Percentiles rank a stretch among this genome's conserved stretches.
These are phyloP conservation scores for Pilasporangium apinafurcum DNA, from an alignment of 352 stramenopile genomes.

Conservation along the genomic window DNA sequence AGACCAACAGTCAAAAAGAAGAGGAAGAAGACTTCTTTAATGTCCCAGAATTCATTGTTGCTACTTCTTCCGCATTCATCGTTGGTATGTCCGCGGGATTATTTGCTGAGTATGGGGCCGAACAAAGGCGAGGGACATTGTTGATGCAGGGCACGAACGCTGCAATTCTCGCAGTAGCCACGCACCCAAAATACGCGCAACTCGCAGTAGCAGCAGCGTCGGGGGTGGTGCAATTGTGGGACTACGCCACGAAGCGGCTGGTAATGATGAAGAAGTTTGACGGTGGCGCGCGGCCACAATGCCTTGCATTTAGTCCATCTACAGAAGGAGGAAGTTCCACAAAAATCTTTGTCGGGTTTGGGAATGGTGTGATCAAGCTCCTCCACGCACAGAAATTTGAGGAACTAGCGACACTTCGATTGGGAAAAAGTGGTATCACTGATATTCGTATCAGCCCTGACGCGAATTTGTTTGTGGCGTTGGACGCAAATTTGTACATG, in stretches of 20 bases:
- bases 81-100: conserved; percentile 70
- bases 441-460: conserved; percentile 73
- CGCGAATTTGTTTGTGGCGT: conserved; percentile 63
- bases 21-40: conserved; percentile 47
- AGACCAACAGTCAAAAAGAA: conserved; percentile 6
- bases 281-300: conserved; percentile 60
- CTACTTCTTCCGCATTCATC: conserved; percentile 82
- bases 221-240: conserved; percentile 88
- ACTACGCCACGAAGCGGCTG: conserved; percentile 79
- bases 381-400: conserved; percentile 70
- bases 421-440: conserved; percentile 69
- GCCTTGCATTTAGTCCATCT: conserved; percentile 73
- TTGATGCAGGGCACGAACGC: conserved; percentile 89
- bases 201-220: conserved; percentile 80
- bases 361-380: conserved; percentile 81
- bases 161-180: conserved; percentile 72
- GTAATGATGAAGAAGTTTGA: conserved; percentile 82
- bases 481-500: conserved; percentile 71
- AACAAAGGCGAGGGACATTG: conserved; percentile 83
- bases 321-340: too few species aligned
- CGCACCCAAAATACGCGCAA: conserved; percentile 66
- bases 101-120: conserved; percentile 84
- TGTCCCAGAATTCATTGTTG: conserved; percentile 89
- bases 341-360: conserved; percentile 86
- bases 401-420: conserved; percentile 61